These are phyloP conservation scores for Diutina scorzettiae DNA, from an alignment of 1,139 yeast genomes.

Conservation along the genomic window DNA sequence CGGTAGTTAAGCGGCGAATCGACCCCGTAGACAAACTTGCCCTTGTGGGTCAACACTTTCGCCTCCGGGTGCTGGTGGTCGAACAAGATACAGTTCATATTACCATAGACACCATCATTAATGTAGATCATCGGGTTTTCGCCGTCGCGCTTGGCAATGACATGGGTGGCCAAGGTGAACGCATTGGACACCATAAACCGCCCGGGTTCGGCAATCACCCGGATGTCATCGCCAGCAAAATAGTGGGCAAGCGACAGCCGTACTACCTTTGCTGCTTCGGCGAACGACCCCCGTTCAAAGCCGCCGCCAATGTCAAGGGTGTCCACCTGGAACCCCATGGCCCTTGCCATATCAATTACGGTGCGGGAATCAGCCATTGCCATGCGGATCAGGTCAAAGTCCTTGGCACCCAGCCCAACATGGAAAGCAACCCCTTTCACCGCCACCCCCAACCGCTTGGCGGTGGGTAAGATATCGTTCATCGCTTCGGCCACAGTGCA, in stretches of 20 bases:
- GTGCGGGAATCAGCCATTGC: conserved; percentile 64
- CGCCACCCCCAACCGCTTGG: conserved; percentile 47
- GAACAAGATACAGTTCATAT: conserved; percentile 83
- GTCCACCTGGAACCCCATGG: conserved; percentile 36
- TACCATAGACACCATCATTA: conserved; percentile 94
- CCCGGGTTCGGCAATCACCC: conserved; percentile 88
- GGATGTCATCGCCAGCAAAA: conserved; percentile 42
- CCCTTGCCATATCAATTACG: conserved; percentile 53
- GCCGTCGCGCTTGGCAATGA: conserved; percentile 66
- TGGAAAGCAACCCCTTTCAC: conserved; percentile 89
- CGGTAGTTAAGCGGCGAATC: conserved; percentile 12
- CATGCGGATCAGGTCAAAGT: conserved; percentile 50
- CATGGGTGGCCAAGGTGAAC: conserved; percentile 73
- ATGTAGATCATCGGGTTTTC: conserved; percentile 49
- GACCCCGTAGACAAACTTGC: conserved; percentile 22
- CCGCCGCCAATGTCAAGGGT: conserved; percentile 92
- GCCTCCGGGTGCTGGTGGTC: conserved; percentile 84
- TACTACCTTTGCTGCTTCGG: conserved; percentile 47
- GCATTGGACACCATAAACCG: conserved; percentile 80
- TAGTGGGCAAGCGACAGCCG: conserved; percentile 40
- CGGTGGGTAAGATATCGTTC: conserved; percentile 44
- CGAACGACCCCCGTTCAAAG: conserved; percentile 59
- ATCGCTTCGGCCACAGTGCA: conserved; percentile 50
- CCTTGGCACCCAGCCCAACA: conserved; percentile 89
- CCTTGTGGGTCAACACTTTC: conserved; percentile 45